phyloP scores from a whole-genome alignment of 371 early-diverging fungal genomes.

The Mortierella sp. region DNA sequence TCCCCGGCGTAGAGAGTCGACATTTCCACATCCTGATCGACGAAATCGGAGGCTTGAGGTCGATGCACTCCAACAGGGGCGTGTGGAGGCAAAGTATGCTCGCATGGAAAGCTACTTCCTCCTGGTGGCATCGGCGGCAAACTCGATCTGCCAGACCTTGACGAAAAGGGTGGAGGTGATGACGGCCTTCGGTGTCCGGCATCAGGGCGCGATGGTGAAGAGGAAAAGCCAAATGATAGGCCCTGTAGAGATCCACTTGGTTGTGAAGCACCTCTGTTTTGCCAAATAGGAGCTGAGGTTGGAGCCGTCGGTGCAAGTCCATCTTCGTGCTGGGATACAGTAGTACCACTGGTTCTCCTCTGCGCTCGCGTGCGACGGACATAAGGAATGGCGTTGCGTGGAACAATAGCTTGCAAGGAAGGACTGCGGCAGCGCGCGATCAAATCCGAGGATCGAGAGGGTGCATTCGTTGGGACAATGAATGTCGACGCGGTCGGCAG shows the following conservation, averaged over 20 bases:
- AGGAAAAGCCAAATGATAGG: too few species aligned
- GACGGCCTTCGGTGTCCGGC: too few species aligned
- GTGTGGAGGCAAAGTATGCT: slow-evolving; percentile 4
- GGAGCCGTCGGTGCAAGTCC: not conserved
- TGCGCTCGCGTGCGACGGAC: not conserved
- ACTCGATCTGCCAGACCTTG: not conserved
- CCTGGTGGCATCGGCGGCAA: not conserved
- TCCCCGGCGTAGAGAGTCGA: slow-evolving; percentile 12
- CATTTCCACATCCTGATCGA: slow-evolving; percentile 14
- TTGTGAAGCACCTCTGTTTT: too few species aligned
- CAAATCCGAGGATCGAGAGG: too few species aligned
- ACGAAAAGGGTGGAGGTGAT: too few species aligned
- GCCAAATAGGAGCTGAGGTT: not conserved
- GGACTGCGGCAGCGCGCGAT: not conserved
- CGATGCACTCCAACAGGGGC: slow-evolving; percentile 17
- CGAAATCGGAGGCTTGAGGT: not conserved
- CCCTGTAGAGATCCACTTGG: too few species aligned
- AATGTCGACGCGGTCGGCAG: too few species aligned
- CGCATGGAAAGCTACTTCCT: not conserved
- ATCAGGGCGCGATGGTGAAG: too few species aligned
- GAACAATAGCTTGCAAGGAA: too few species aligned
- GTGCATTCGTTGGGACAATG: too few species aligned
- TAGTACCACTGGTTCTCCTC: not conserved
- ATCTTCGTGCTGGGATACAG: not conserved
- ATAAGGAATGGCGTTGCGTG: not conserved